Conservation (phyloP, 768 basidiomycete genomes). For the Podaxis sp. region DNA sequence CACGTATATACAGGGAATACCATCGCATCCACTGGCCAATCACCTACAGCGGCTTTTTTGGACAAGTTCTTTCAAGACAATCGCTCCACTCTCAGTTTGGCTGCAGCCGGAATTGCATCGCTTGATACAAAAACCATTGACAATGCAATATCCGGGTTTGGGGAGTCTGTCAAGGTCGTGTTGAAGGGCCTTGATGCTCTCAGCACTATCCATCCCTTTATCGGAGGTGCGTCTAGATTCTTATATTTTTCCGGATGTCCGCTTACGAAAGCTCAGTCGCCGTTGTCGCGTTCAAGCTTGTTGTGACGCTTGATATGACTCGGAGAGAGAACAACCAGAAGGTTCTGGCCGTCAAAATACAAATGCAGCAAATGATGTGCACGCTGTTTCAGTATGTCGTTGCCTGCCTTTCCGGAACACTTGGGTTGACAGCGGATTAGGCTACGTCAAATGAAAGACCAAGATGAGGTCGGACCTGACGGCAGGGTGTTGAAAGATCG, state of each 20-base stretch:
- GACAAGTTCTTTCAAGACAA: constrained; percentile 26
- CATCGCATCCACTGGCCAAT: background rate
- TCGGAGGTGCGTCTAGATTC: constrained; percentile 29
- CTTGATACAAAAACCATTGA: constrained; percentile 23
- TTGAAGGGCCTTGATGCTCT: constrained; percentile 33
- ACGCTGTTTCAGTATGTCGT: constrained; percentile 43
- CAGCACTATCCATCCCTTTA: constrained; percentile 35
- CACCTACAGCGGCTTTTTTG: constrained; percentile 1
- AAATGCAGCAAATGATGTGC: constrained; percentile 51
- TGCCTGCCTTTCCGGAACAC: constrained; percentile 7
- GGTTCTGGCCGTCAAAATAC: constrained; percentile 41
- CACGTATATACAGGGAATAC: background rate
- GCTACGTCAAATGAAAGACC: constrained; percentile 27
- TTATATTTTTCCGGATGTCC: background rate
- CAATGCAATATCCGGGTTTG: constrained; percentile 25
- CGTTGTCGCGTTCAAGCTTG: constrained; percentile 49
- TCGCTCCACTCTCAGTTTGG: background rate
- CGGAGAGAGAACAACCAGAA: constrained; percentile 53
- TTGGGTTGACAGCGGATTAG: constrained; percentile 16
- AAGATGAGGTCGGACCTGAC: constrained; percentile 28
- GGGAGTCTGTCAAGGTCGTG: constrained; percentile 28
- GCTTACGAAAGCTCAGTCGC: constrained; percentile 33
- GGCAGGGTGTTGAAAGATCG: constrained; percentile 31
- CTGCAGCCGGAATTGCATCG: background rate
- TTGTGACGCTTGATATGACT: constrained; percentile 46